Conservation (phyloP, 768 basidiomycete genomes). For the Russula lepida region DNA sequence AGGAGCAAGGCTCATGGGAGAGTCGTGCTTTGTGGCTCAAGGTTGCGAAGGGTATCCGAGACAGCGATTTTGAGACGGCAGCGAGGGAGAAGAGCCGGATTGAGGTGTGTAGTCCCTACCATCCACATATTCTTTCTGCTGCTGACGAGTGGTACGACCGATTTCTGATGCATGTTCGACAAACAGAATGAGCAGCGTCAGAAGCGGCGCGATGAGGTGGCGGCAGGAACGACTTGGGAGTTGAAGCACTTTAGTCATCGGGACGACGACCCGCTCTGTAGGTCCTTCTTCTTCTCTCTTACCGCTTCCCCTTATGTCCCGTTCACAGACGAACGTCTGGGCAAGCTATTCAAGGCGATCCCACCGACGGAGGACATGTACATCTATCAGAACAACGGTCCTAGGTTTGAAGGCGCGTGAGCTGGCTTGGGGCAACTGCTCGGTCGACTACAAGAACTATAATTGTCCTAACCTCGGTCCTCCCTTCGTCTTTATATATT, state of each 20-base stretch:
- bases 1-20: constrained; percentile 75
- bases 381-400: constrained; percentile 52
- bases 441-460: not conserved
- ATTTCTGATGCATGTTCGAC: not conserved
- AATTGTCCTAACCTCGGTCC: not conserved
- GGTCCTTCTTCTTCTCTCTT: constrained; percentile 25
- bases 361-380: constrained; percentile 75
- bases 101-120: constrained; percentile 48
- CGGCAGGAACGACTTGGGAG: constrained; percentile 63
- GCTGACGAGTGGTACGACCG: too few relatives aligned
- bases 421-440: not conserved
- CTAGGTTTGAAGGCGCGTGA: constrained; percentile 19
- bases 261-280: constrained; percentile 66
- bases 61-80: constrained; percentile 88
- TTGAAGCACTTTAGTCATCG: constrained; percentile 70
- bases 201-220: constrained; percentile 70
- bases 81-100: constrained; percentile 82
- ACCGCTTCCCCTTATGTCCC: constrained; percentile 1
- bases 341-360: constrained; percentile 46
- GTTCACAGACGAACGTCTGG: constrained; percentile 56
- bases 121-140: not conserved
- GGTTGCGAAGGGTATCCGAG: constrained; percentile 86
- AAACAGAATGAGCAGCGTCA: constrained; percentile 89
- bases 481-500: not conserved
- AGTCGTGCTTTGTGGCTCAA: constrained; percentile 75